Base-by-base conservation (phyloP, 176 grass and related monocot genomes). In the Zea luxurians region DNA sequence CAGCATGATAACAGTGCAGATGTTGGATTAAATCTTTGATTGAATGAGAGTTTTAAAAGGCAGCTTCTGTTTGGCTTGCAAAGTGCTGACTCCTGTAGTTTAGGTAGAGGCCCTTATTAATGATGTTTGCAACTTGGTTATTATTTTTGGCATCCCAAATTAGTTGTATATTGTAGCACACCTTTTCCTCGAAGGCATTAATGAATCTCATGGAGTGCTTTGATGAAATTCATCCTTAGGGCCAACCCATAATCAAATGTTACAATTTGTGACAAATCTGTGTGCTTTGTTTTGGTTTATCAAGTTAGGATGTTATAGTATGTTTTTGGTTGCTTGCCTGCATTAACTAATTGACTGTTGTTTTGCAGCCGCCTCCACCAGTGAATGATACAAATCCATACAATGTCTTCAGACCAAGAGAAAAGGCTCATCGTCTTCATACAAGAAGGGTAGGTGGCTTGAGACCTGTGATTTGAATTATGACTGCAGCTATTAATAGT, bases 391-490 rank as follows among this genome's bases (percentile, higher is more conserved):
- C 92, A 18, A 98, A 92, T 76, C 96, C 96, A 48, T 98, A 95
- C 69, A 98, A 98, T 95, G 96, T 98, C 37, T 99, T 99, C 82
- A 92, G 96, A 86, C 92, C 96, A 70, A 95, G 96, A 81, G 96
- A 99, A 87, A 99, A 95, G 81, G 86, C 88, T 48, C 89, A 89
- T 73, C 89, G 96, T 55, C 87, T 94, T 83, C 96, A 99, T 89
- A 89, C 96, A 72, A 94, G 96, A 95, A 90, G 92, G 92, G 96
- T 99, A 73, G 55, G 89, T 84, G 42, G 40, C 38, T 86, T 65
- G 47, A 69, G 69, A 66, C 40, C 48, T 37, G 58, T 48, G 4
- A 44, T 64, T 52, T 75, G 47, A 49, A 8, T 84, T 70, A 9
- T 45, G 46, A 12, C 4, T 70, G 57, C 27, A 64, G 9, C 13